Evolutionary conservation across 2,329 filamentous ascomycete species (phyloP), one percentile per base, ranked within the genome.

Genomic region (Colletotrichum destructivum): DNA sequence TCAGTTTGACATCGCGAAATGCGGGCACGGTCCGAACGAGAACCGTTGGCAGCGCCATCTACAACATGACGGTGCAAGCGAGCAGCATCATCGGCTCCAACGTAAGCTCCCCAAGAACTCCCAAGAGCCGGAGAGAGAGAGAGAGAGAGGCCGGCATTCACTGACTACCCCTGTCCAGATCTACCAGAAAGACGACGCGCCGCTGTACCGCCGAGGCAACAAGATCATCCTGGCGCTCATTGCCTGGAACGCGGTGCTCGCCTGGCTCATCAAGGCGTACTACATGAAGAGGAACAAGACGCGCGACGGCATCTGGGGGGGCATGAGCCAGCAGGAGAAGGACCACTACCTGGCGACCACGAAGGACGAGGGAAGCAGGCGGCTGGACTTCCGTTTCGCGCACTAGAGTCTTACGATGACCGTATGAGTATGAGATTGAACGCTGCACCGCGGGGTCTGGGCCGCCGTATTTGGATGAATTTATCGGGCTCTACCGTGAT

Each of bases 1-100:
- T 91, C 0, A 88, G 86, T 0, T 88, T 89, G 79, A 90, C 87
- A 2, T 90, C 88, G 3, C 85, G 89, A 62, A 92, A 92, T 76
- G 87, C 89, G 1, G 89, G 89, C 38, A 86, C 87, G 2, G 90
- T 92, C 1, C 84, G 89, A 2, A 92, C 90, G 0, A 82, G 91
- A 3, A 89, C 90, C 0, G 88, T 92, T 13, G 87, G 88, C 0
- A 86, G 87, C 0, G 90, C 89, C 0, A 73, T 91, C 11, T 92
- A 92, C 81, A 92, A 92, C 76, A 87, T 87, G 84, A 81, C 81
- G 21, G 84, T 86, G 0, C 85, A 87, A 69, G 80, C 82, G 0
- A 80, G 81, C 31, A 82, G 78, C 57, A 85, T 87, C 60, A 81
- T 84, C 40, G 77, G 81, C 0, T 82, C 82, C 4, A 86, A 86